Evolutionary conservation across 2,329 filamentous ascomycete genomes (phyloP).

Genomic region (Sporothrix dimorphospora): DNA sequence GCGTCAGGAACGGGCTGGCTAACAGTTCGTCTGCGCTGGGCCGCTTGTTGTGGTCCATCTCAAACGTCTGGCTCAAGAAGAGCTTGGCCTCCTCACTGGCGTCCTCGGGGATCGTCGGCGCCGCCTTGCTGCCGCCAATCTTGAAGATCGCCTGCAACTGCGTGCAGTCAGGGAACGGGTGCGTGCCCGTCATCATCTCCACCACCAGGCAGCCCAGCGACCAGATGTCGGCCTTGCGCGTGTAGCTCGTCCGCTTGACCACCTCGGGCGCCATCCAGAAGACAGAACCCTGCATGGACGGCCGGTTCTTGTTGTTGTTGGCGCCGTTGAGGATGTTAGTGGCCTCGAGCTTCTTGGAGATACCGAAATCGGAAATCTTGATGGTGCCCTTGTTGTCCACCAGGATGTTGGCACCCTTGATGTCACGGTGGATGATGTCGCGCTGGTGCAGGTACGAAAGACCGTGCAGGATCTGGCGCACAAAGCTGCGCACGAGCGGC

Average conservation of each 20-base stretch:
- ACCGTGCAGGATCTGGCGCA: conserved; percentile 90
- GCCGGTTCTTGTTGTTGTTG: conserved; percentile 68
- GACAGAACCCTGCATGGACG: conserved; percentile 91
- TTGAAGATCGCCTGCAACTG: conserved; percentile 99
- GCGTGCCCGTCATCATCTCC: conserved; percentile 97
- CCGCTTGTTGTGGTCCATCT: conserved; percentile 90
- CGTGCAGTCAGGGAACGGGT: conserved; percentile 95
- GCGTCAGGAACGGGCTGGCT: conserved; percentile 77
- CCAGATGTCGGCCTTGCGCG: conserved; percentile 98
- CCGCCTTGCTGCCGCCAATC: conserved; percentile 85
- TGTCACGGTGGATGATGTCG: conserved; percentile 97
- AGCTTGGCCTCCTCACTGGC: conserved; percentile 81
- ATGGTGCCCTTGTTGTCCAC: conserved; percentile 99
- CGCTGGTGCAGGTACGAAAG: conserved; percentile 90
- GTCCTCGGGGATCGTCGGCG: conserved; percentile 84
- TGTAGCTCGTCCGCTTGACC: conserved; percentile 96
- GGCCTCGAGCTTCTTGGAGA: conserved; percentile 95
- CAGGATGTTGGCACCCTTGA: conserved; percentile 98
- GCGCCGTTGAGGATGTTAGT: conserved; percentile 76
- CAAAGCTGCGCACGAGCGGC: conserved; percentile 92
- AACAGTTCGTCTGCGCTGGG: conserved; percentile 91
- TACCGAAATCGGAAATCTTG: conserved; percentile 99
- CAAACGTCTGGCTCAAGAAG: conserved; percentile 89
- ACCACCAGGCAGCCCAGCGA: conserved; percentile 94
- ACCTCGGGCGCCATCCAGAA: conserved; percentile 99